These are phyloP conservation scores for Schwanniomyces pseudopolymorphus DNA, from an alignment of 805 yeast species.

Conservation along the genomic window DNA sequence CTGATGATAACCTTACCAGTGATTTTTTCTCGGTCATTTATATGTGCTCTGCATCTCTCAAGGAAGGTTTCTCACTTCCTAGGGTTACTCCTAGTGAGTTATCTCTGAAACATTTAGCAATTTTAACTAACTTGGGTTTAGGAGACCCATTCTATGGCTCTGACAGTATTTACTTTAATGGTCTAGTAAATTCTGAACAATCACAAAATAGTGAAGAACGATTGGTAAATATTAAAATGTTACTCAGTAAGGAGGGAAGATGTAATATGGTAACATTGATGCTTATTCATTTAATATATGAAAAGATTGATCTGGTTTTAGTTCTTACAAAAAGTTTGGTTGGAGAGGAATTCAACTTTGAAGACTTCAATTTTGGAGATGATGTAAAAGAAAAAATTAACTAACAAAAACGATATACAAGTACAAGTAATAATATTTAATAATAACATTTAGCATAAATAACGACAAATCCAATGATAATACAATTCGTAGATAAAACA, in stretches of 20 bases:
- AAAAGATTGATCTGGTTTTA: slow-evolving; percentile 28
- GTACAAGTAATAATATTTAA: too few relatives aligned
- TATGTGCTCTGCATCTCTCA: slow-evolving; percentile 30
- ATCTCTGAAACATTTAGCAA: slow-evolving; percentile 28
- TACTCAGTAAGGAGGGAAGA: slow-evolving; percentile 32
- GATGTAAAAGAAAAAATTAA: not conserved
- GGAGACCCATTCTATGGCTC: slow-evolving; percentile 5
- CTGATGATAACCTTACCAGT: slow-evolving; percentile 23
- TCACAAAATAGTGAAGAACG: not conserved
- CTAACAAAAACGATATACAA: not conserved
- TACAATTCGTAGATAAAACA: too few relatives aligned
- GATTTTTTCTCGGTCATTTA: slow-evolving; percentile 27
- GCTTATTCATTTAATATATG: slow-evolving; percentile 29
- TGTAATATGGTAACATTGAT: slow-evolving; percentile 25
- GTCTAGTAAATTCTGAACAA: not conserved
- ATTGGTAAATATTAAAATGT: slow-evolving; percentile 17
- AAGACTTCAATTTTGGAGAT: slow-evolving; percentile 6
- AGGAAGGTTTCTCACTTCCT: slow-evolving; percentile 25
- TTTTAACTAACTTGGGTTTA: slow-evolving; percentile 8
- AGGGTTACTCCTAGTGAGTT: slow-evolving; percentile 30
- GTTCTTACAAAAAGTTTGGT: slow-evolving; percentile 29
- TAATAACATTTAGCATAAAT: too few relatives aligned
- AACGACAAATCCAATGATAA: too few relatives aligned
- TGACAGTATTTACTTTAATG: slow-evolving; percentile 3
- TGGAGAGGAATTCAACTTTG: slow-evolving; percentile 32